phyloP scores from a whole-genome alignment of 768 basidiomycete genomes.

The Leccinum pellstonianum region DNA sequence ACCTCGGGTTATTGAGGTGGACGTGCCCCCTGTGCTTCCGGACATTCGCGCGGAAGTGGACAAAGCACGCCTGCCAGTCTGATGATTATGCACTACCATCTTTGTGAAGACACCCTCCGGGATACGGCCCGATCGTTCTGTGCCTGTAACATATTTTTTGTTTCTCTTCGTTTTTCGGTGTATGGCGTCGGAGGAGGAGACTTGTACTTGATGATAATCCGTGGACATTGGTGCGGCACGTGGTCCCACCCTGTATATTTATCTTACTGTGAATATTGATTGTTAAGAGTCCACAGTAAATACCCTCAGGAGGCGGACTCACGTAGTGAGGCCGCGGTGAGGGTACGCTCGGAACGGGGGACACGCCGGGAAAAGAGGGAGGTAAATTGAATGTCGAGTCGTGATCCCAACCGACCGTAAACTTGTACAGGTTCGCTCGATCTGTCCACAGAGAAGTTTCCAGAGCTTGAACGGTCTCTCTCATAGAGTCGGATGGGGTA shows the following conservation, averaged over 20 bases:
- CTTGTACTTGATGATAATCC: not conserved
- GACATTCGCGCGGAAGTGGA: slow-evolving; percentile 3
- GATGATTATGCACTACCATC: not conserved
- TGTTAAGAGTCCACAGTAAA: not conserved
- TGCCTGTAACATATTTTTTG: not conserved
- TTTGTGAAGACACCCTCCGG: not conserved
- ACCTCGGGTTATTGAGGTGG: slow-evolving; percentile 4
- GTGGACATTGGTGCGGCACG: not conserved
- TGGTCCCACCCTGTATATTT: not conserved
- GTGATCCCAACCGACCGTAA: no score
- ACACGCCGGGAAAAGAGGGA: no score
- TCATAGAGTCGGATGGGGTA: no score
- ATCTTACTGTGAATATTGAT: not conserved
- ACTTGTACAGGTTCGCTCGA: no score
- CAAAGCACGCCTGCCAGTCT: not conserved
- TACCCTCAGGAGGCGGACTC: not conserved
- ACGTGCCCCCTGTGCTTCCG: slow-evolving; percentile 4
- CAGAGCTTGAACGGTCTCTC: no score
- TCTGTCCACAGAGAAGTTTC: no score
- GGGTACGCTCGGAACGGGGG: no score
- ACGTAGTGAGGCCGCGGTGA: no score
- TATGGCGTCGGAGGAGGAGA: not conserved
- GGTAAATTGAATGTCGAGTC: no score
- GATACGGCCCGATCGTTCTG: not conserved
- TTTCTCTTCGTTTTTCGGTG: not conserved